Evolutionary conservation across 371 early-diverging fungal genomes (phyloP).

Genomic region (Synchytrium microbalum): DNA sequence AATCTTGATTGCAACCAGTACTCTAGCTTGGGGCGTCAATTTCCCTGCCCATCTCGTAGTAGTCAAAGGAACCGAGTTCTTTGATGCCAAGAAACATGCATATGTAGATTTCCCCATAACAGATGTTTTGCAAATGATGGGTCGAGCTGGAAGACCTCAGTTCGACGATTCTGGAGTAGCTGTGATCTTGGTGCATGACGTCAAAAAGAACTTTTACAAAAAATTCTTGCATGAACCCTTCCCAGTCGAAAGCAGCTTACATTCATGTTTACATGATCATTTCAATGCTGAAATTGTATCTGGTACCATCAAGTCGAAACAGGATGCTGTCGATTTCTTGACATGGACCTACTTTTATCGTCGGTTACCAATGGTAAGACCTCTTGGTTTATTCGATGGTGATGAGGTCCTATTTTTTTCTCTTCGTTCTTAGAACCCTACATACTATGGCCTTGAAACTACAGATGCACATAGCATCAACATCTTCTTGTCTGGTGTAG

Average conservation of each 20-base stretch:
- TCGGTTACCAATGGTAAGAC: too few relatives aligned
- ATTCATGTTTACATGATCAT: conserved; percentile 78
- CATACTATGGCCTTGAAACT: conserved; percentile 87
- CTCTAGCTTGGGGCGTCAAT: conserved; percentile 80
- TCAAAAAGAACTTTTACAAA: conserved; percentile 93
- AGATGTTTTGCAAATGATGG: conserved; percentile 95
- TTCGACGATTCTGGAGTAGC: neutral
- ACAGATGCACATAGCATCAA: conserved; percentile 62
- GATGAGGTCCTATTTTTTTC: conserved; percentile 23
- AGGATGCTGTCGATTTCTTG: conserved; percentile 95
- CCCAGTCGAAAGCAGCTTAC: conserved; percentile 89
- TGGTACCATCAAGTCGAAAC: conserved; percentile 88
- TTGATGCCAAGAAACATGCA: conserved; percentile 85
- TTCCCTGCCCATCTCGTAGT: conserved; percentile 76
- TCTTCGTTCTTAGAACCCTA: conserved; percentile 93
- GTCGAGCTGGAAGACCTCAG: conserved; percentile 67
- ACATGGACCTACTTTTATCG: conserved; percentile 97
- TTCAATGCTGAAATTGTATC: conserved; percentile 95
- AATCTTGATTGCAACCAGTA: conserved; percentile 81
- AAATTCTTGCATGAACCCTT: conserved; percentile 91
- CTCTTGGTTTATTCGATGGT: too few relatives aligned
- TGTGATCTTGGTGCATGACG: conserved; percentile 22
- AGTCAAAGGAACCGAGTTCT: conserved; percentile 94
- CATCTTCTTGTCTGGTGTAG: conserved; percentile 87
- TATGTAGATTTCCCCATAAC: conserved; percentile 91